These are phyloP conservation scores for Chalaropsis thielavioides DNA, from an alignment of 2,329 filamentous ascomycete genomes.

Conservation along the genomic window DNA sequence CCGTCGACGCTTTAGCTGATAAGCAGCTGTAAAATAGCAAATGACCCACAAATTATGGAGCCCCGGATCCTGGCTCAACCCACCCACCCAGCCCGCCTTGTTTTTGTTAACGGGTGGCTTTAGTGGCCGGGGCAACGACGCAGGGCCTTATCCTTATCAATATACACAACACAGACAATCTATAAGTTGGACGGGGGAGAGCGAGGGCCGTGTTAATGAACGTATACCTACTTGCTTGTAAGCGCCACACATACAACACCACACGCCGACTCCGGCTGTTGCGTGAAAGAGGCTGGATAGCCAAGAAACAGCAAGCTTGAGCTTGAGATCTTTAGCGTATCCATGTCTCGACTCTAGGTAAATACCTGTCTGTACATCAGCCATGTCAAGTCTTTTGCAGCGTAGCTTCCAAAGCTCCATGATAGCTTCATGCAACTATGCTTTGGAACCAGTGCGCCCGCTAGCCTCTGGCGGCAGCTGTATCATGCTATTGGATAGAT, in stretches of 20 bases:
- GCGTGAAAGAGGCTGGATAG: too few species aligned
- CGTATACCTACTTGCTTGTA: too few species aligned
- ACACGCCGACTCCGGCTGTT: neutral
- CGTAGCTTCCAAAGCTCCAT: neutral
- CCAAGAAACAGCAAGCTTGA: too few species aligned
- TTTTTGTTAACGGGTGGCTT: constrained; percentile 21
- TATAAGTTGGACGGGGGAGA: neutral
- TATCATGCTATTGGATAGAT: neutral
- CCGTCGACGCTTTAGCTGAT: too few species aligned
- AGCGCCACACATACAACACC: neutral
- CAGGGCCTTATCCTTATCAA: neutral
- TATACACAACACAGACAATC: neutral
- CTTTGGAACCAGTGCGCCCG: neutral
- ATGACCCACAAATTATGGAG: neutral
- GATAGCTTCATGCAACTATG: neutral
- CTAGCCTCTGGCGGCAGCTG: neutral
- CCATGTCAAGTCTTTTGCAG: neutral
- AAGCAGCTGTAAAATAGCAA: neutral
- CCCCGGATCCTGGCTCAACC: neutral
- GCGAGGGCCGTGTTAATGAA: too few species aligned
- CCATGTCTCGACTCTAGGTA: too few species aligned
- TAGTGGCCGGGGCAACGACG: neutral
- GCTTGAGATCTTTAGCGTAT: too few species aligned
- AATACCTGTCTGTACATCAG: too few species aligned
- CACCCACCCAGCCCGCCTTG: neutral